A percentile compares a stretch with the other conserved stretches of the same genome.
Evolutionary conservation across 2,329 filamentous ascomycete species (phyloP).

Genomic region (Penicillium sp.): DNA sequence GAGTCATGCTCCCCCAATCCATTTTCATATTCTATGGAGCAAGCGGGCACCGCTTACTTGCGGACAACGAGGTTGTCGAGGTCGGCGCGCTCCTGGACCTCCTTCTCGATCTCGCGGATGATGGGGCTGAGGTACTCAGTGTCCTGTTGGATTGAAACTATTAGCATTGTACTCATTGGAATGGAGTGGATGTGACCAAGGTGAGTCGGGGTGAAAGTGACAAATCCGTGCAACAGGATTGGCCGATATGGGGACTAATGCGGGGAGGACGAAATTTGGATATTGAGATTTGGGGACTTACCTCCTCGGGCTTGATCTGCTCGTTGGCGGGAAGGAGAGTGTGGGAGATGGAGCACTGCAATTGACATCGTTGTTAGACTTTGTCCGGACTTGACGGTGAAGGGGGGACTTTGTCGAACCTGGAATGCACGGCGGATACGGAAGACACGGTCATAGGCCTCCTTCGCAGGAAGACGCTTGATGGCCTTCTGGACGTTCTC

Average conservation of each 20-base stretch:
- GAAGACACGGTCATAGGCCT: slow-evolving; percentile 95
- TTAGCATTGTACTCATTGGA: slow-evolving; percentile 17
- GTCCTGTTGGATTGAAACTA: slow-evolving; percentile 54
- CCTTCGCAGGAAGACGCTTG: slow-evolving; percentile 85
- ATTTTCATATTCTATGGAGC: slow-evolving; percentile 25
- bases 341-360: slow-evolving; percentile 66
- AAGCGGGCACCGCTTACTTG: slow-evolving; percentile 37
- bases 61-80: slow-evolving; percentile 67
- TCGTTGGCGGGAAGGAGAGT: slow-evolving; percentile 65
- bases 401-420: slow-evolving; percentile 49
- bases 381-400: slow-evolving; percentile 7
- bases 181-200: background rate
- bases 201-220: slow-evolving; percentile 21
- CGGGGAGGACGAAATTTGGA: slow-evolving; percentile 27
- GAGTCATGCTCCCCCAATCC: slow-evolving; percentile 20
- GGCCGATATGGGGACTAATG: slow-evolving; percentile 29
- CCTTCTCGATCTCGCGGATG: slow-evolving; percentile 69
- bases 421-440: slow-evolving; percentile 94
- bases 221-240: slow-evolving; percentile 42
- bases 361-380: slow-evolving; percentile 23
- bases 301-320: slow-evolving; percentile 69
- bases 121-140: slow-evolving; percentile 66
- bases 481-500: slow-evolving; percentile 83
- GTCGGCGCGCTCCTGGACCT: slow-evolving; percentile 67
- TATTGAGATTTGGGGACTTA: slow-evolving; percentile 42